These are phyloP conservation scores for Linnemannia exigua DNA, from an alignment of 192 early-diverging fungal species.

Conservation along the genomic window DNA sequence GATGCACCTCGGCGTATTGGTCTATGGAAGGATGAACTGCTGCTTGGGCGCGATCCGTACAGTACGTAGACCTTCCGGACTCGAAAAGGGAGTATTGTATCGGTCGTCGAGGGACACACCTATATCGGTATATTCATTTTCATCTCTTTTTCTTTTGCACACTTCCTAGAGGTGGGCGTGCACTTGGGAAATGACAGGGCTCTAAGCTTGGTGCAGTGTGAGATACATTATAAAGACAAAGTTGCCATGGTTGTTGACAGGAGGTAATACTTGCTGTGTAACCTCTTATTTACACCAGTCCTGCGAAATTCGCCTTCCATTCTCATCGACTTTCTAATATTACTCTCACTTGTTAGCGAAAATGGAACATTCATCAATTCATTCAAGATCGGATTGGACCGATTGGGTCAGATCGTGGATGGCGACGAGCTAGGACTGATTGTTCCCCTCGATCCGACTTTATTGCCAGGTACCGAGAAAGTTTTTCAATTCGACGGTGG, in stretches of 20 bases:
- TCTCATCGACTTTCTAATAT: background rate
- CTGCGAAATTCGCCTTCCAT: too few relatives aligned
- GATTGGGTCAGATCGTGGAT: conserved; percentile 10
- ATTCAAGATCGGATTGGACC: background rate
- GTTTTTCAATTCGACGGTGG: background rate
- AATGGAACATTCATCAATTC: conserved; percentile 32
- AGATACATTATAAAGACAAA: background rate
- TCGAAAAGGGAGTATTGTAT: too few relatives aligned
- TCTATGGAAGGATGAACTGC: background rate
- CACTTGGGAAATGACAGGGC: background rate
- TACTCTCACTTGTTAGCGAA: background rate
- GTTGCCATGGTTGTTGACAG: conserved; percentile 7
- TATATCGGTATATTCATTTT: too few relatives aligned
- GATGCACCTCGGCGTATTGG: conserved; percentile 26
- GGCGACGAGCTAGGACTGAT: conserved; percentile 31
- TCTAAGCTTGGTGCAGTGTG: conserved; percentile 11
- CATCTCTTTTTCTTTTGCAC: background rate
- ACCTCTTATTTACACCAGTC: too few relatives aligned
- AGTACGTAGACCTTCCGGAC: background rate
- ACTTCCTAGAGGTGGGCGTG: background rate
- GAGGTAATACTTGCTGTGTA: background rate
- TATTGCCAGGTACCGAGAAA: background rate
- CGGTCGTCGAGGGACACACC: too few relatives aligned
- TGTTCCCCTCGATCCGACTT: conserved; percentile 13
- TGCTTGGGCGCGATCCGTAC: conserved; percentile 3